These are phyloP conservation scores for Acanthamoeba lenticulata DNA, from an alignment of 208 protist species.

Conservation along the genomic window DNA sequence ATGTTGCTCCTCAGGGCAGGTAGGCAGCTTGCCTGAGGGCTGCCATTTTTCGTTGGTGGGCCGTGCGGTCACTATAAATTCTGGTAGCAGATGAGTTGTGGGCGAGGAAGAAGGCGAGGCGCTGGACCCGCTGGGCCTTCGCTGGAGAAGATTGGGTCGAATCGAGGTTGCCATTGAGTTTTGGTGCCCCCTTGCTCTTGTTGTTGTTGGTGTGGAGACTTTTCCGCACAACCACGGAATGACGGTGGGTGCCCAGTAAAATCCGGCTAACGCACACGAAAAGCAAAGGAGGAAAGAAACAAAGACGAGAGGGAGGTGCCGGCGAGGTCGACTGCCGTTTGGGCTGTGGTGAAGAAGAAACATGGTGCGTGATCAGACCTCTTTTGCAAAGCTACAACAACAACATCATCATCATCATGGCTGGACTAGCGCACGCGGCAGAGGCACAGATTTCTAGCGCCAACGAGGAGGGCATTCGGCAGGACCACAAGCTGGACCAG, in stretches of 20 bases:
- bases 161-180: constrained; percentile 10
- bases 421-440: not conserved
- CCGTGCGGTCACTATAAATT: not conserved
- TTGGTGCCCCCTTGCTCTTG: not conserved
- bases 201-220: not conserved
- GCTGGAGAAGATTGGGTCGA: not conserved
- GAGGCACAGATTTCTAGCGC: not conserved
- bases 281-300: too few relatives aligned
- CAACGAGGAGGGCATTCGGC: not conserved
- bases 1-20: not conserved
- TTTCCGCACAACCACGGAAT: not conserved
- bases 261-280: too few relatives aligned
- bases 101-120: not conserved
- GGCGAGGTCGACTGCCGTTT: too few relatives aligned
- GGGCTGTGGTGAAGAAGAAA: too few relatives aligned
- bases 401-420: not conserved
- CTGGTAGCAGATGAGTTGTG: not conserved
- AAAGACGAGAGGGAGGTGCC: too few relatives aligned
- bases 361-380: too few relatives aligned
- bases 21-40: not conserved
- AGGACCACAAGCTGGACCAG: not conserved
- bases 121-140: not conserved
- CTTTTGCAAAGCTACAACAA: too few relatives aligned
- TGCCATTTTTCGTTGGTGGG: not conserved
- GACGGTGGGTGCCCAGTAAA: too few relatives aligned